Percentiles rank a stretch among this genome's conserved stretches.
Conservation (phyloP, 2,329 filamentous ascomycete genomes). For the Bipolaris victoriae region DNA sequence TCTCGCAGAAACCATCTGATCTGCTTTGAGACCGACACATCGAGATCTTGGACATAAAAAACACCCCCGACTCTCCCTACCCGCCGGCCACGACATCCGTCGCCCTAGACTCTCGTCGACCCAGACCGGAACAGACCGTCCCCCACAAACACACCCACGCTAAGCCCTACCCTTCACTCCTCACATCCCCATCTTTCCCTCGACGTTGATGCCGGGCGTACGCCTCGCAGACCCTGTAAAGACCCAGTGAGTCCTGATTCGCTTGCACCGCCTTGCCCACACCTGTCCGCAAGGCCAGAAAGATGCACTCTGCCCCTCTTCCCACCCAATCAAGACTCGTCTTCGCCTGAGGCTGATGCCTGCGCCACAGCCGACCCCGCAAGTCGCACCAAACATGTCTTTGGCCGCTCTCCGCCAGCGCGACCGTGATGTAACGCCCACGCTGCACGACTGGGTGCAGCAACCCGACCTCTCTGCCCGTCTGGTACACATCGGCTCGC, state of each 20-base stretch:
- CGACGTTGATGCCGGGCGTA: conserved; percentile 9
- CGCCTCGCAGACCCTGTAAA: conserved; percentile 7
- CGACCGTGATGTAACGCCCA: conserved; percentile 25
- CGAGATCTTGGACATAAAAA: conserved; percentile 2
- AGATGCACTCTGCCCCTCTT: neutral
- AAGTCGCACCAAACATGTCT: conserved; percentile 22
- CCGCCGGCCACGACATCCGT: neutral
- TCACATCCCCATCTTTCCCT: conserved; percentile 7
- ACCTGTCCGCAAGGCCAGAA: conserved; percentile 15
- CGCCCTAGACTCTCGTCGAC: neutral
- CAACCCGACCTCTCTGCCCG: conserved; percentile 36
- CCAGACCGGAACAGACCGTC: neutral
- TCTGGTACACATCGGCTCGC: conserved; percentile 29
- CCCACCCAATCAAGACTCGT: conserved; percentile 10
- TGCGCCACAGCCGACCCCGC: conserved; percentile 27
- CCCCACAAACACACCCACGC: conserved; percentile 11
- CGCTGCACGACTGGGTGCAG: conserved; percentile 34
- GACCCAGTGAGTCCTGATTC: conserved; percentile 25
- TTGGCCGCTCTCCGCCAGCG: conserved; percentile 31
- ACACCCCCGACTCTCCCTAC: neutral
- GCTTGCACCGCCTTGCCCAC: conserved; percentile 3
- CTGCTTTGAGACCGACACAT: neutral
- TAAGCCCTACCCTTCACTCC: conserved; percentile 20
- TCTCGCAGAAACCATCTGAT: neutral
- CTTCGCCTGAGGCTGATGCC: conserved; percentile 20